A percentile compares a stretch with the other conserved stretches of the same genome.
Conservation (phyloP, 1,284 basidiomycete genomes). For the Mycosarcoma mackinlayi region DNA sequence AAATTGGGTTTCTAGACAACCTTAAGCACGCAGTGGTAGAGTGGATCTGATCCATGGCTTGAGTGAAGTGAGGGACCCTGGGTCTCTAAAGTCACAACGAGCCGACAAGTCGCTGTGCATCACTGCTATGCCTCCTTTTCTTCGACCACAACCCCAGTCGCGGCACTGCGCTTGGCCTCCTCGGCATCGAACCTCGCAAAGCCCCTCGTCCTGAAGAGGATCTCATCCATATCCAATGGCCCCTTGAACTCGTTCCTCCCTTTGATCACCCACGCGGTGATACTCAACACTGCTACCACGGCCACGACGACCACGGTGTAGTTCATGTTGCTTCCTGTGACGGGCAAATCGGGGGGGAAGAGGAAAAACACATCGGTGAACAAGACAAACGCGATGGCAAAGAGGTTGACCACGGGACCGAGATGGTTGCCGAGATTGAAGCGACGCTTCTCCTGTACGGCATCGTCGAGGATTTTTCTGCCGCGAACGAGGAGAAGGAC, state of each 20-base stretch:
- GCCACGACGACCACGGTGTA: constrained; percentile 68
- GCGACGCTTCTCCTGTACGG: constrained; percentile 28
- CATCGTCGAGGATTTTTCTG: constrained; percentile 65
- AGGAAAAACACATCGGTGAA: constrained; percentile 71
- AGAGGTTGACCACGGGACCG: constrained; percentile 68
- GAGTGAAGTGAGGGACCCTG: too few species aligned
- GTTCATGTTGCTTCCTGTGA: constrained; percentile 70
- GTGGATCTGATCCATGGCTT: too few species aligned
- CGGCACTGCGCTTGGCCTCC: not conserved
- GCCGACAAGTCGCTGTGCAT: too few species aligned
- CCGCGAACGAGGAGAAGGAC: constrained; percentile 69
- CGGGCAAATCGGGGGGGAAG: constrained; percentile 71
- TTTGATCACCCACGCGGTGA: constrained; percentile 41
- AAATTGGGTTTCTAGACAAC: too few species aligned
- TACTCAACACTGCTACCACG: constrained; percentile 41
- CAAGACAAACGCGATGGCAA: constrained; percentile 69
- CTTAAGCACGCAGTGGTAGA: too few species aligned
- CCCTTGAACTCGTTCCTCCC: constrained; percentile 53
- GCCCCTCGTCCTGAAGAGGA: constrained; percentile 33
- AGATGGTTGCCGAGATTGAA: constrained; percentile 39
- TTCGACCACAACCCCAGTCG: not conserved
- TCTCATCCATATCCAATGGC: constrained; percentile 47
- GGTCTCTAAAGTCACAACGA: too few species aligned
- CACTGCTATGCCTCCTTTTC: constrained; percentile 4
- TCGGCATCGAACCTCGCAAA: constrained; percentile 20